Evolutionary conservation across 2,329 filamentous ascomycete genomes (phyloP).

Genomic region (Catunica adiposa): DNA sequence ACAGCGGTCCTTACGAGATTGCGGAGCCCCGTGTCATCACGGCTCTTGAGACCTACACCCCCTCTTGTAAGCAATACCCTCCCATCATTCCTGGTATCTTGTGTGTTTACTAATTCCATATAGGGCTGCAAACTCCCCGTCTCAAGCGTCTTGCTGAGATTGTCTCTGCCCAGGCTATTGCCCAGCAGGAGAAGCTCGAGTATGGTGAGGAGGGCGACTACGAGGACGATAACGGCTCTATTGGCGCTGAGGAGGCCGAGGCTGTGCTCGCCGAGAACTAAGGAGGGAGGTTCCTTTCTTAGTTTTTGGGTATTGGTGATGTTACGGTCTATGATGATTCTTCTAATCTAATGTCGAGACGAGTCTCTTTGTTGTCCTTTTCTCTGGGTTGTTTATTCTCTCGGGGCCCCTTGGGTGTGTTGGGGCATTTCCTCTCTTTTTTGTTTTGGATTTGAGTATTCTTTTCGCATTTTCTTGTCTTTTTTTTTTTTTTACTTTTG

Average conservation of each 20-base stretch:
- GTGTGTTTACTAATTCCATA: conserved; percentile 19
- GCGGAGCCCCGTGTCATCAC: conserved; percentile 92
- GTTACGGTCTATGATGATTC: background rate
- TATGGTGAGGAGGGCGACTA: conserved; percentile 26
- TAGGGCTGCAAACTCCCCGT: conserved; percentile 88
- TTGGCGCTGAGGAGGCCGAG: conserved; percentile 14
- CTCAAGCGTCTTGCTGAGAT: conserved; percentile 96
- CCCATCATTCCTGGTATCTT: background rate
- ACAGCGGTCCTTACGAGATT: conserved; percentile 96
- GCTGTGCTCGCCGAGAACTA: conserved; percentile 13
- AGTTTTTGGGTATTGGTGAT: background rate
- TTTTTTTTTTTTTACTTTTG: conserved; percentile 11
- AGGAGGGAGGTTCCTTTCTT: background rate
- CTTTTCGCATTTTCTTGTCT: conserved; percentile 2
- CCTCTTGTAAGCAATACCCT: conserved; percentile 55
- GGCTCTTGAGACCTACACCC: conserved; percentile 92
- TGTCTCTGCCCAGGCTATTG: conserved; percentile 87
- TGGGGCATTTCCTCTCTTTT: too few species aligned
- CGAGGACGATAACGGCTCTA: conserved; percentile 32
- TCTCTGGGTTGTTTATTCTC: background rate
- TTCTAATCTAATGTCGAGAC: conserved; percentile 6
- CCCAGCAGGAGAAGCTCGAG: conserved; percentile 78
- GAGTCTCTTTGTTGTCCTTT: conserved; percentile 1
- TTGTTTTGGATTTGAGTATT: too few species aligned
- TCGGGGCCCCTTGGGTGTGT: too few species aligned